These are phyloP conservation scores for Xylaria sp. DNA, from an alignment of 2,329 filamentous ascomycete species.

Conservation along the genomic window DNA sequence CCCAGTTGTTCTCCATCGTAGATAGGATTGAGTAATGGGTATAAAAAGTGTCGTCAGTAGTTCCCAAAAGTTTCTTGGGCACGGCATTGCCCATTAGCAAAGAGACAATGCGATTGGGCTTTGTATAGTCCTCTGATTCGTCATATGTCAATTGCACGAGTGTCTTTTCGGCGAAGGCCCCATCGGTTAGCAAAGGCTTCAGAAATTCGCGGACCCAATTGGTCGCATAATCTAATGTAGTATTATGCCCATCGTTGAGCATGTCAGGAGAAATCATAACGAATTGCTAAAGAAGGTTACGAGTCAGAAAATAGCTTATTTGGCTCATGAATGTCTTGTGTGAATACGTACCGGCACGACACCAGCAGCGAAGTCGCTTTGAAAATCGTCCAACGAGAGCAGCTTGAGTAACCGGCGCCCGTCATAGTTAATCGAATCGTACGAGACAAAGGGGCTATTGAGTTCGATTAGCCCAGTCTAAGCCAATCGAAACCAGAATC, in stretches of 20 bases:
- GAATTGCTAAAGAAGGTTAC: slow-evolving; percentile 59
- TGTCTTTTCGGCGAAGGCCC: slow-evolving; percentile 77
- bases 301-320: slow-evolving; percentile 5
- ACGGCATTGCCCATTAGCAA: slow-evolving; percentile 79
- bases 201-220: slow-evolving; percentile 75
- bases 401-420: slow-evolving; percentile 64
- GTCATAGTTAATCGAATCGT: slow-evolving; percentile 54
- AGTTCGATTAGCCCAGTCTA: slow-evolving; percentile 2
- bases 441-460: slow-evolving; percentile 55
- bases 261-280: slow-evolving; percentile 71
- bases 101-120: slow-evolving; percentile 74
- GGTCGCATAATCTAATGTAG: slow-evolving; percentile 74
- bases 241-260: slow-evolving; percentile 77
- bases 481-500: not conserved
- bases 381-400: slow-evolving; percentile 71
- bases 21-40: slow-evolving; percentile 64
- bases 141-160: slow-evolving; percentile 82
- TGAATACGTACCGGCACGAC: slow-evolving; percentile 57
- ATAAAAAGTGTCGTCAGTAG: slow-evolving; percentile 75
- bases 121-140: slow-evolving; percentile 75
- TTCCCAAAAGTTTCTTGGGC: slow-evolving; percentile 70
- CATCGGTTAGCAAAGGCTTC: slow-evolving; percentile 72
- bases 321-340: not conserved
- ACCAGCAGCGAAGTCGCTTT: slow-evolving; percentile 64
- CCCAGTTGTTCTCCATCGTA: slow-evolving; percentile 75